Percentiles rank a stretch among this genome's conserved stretches.
These are phyloP conservation scores for Colletotrichum cuscutae DNA, from an alignment of 2,329 filamentous ascomycete genomes.

Conservation along the genomic window DNA sequence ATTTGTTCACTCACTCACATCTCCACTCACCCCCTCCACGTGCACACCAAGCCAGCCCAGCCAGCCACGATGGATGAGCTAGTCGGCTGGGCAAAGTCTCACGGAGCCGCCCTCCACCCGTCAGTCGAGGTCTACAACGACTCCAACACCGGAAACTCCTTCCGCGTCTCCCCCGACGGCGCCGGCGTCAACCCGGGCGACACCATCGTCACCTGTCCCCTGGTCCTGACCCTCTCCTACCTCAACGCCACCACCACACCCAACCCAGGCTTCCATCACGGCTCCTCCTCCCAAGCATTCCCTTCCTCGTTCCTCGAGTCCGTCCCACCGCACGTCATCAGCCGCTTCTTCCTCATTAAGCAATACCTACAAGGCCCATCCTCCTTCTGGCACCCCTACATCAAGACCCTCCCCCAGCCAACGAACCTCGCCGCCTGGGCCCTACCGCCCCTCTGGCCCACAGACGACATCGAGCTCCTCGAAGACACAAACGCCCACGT, in stretches of 20 bases:
- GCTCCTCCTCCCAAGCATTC: conserved; percentile 47
- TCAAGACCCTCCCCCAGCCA: conserved; percentile 72
- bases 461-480: conserved; percentile 67
- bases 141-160: conserved; percentile 61
- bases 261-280: conserved; percentile 35
- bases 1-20: not conserved
- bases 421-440: conserved; percentile 59
- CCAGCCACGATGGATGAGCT: conserved; percentile 43
- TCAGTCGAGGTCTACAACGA: conserved; percentile 64
- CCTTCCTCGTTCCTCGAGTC: conserved; percentile 59
- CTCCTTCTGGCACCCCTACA: conserved; percentile 77
- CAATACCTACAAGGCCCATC: conserved; percentile 68
- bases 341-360: conserved; percentile 75
- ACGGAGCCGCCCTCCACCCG: conserved; percentile 61
- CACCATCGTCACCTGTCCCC: conserved; percentile 62
- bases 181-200: conserved; percentile 47
- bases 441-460: conserved; percentile 72
- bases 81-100: conserved; percentile 57
- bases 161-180: conserved; percentile 56
- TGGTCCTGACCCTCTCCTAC: conserved; percentile 66
- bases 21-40: not conserved
- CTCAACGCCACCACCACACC: conserved; percentile 59
- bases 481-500: conserved; percentile 64
- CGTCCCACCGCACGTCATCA: conserved; percentile 67
- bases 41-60: not conserved